These are phyloP conservation scores for Barnettozyma wickerhamii DNA, from an alignment of 805 yeast species.

Conservation along the genomic window DNA sequence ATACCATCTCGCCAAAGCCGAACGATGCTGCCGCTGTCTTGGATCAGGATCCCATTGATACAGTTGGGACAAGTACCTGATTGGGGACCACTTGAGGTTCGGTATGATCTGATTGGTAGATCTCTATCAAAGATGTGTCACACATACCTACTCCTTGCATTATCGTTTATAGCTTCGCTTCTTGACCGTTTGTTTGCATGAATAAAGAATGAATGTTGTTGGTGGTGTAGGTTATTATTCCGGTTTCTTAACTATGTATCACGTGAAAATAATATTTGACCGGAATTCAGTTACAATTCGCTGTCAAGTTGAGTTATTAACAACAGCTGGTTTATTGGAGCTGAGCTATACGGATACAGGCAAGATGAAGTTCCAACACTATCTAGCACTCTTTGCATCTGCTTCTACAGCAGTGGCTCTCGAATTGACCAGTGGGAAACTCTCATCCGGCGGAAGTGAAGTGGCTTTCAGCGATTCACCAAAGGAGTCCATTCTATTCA, in stretches of 20 bases:
- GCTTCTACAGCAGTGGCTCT: conserved; percentile 13
- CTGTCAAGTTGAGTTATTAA: too few relatives aligned
- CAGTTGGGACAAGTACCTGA: too few relatives aligned
- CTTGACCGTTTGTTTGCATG: neutral
- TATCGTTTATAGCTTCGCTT: neutral
- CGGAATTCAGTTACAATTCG: too few relatives aligned
- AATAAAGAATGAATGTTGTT: neutral
- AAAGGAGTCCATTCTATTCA: conserved; percentile 13
- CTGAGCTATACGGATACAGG: neutral
- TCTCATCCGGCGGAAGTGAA: neutral
- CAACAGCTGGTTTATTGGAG: too few relatives aligned
- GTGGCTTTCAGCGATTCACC: conserved; percentile 3
- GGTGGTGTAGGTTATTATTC: neutral
- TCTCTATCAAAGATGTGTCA: neutral
- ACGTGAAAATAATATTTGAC: too few relatives aligned
- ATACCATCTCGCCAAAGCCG: too few relatives aligned
- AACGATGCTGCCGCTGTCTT: neutral
- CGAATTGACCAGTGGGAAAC: conserved; percentile 16
- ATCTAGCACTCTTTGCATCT: conserved; percentile 12
- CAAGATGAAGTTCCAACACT: conserved; percentile 15
- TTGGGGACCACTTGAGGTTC: too few relatives aligned
- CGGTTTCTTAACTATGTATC: too few relatives aligned
- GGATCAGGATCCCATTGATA: too few relatives aligned
- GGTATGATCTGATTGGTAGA: neutral
- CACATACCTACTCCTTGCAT: neutral